phyloP scores from a whole-genome alignment of 768 basidiomycete genomes.

The Hericium rajendrae region DNA sequence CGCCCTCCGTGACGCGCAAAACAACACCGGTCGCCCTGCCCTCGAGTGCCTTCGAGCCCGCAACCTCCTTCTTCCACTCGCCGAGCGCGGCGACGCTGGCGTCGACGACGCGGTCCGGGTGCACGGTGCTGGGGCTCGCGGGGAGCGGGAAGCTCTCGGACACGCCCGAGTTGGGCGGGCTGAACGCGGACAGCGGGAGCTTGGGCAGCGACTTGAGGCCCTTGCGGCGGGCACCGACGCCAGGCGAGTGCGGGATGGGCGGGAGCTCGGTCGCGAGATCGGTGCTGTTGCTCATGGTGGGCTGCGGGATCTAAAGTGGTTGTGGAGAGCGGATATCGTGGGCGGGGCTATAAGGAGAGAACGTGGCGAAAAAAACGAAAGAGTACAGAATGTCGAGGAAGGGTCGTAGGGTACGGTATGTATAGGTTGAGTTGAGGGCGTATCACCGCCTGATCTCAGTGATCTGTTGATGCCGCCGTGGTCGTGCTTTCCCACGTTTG shows the following conservation, averaged over 20 bases:
- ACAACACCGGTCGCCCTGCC: conserved; percentile 47
- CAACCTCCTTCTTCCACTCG: conserved; percentile 46
- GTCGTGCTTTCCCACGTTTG: too few species aligned
- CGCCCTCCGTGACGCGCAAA: conserved; percentile 1
- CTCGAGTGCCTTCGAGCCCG: conserved; percentile 27
- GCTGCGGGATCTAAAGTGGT: too few species aligned
- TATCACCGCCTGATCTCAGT: too few species aligned
- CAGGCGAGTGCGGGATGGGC: conserved; percentile 26
- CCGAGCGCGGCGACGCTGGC: conserved; percentile 44
- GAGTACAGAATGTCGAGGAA: too few species aligned
- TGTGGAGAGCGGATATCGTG: too few species aligned
- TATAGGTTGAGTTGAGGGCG: too few species aligned
- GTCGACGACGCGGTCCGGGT: conserved; percentile 59
- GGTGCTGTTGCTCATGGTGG: not conserved
- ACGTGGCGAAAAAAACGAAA: too few species aligned
- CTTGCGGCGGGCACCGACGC: conserved; percentile 44
- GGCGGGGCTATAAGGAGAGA: too few species aligned
- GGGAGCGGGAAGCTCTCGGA: conserved; percentile 60
- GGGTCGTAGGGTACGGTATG: too few species aligned
- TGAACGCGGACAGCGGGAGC: conserved; percentile 70
- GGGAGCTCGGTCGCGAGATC: conserved; percentile 4
- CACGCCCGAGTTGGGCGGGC: conserved; percentile 57
- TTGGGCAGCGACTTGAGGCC: conserved; percentile 56
- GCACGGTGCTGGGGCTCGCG: conserved; percentile 56
- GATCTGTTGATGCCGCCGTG: too few species aligned